Conservation (phyloP, 208 protist species). For the Sergeia podlipaevii region DNA sequence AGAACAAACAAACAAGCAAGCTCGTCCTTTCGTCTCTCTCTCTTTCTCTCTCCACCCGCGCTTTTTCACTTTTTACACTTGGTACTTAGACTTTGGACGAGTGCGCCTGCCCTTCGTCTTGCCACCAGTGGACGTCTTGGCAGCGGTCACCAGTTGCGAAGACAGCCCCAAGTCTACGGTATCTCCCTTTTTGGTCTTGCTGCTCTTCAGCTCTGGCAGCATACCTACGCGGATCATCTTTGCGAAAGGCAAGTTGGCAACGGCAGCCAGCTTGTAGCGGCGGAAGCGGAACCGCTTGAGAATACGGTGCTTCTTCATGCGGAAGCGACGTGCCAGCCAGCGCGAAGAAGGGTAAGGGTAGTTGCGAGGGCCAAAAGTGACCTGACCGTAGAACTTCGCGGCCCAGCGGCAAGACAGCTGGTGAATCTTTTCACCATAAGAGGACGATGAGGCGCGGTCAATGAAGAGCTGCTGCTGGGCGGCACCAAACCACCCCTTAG, state of each 20-base stretch:
- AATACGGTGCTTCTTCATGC: slow-evolving; percentile 91
- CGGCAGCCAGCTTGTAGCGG: slow-evolving; percentile 86
- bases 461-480: slow-evolving; percentile 5
- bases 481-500: background rate
- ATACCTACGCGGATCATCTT: slow-evolving; percentile 92
- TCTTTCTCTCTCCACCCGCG: background rate
- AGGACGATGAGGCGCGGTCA: slow-evolving; percentile 1
- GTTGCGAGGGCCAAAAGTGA: slow-evolving; percentile 82
- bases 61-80: slow-evolving; percentile 81
- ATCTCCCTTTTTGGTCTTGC: slow-evolving; percentile 84
- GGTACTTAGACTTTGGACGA: slow-evolving; percentile 87
- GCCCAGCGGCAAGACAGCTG: slow-evolving; percentile 69
- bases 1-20: too few relatives aligned
- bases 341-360: slow-evolving; percentile 85
- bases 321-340: slow-evolving; percentile 82
- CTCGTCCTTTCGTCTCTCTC: background rate
- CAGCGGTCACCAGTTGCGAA: slow-evolving; percentile 63
- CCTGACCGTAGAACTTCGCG: slow-evolving; percentile 83
- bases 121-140: slow-evolving; percentile 23
- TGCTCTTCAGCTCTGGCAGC: slow-evolving; percentile 89
- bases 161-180: slow-evolving; percentile 60
- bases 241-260: slow-evolving; percentile 87
- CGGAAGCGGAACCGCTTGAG: slow-evolving; percentile 88
- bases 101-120: slow-evolving; percentile 65
- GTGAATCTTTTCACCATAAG: slow-evolving; percentile 43